Conservation (phyloP, 768 basidiomycete species). For the Suillus discolor region DNA sequence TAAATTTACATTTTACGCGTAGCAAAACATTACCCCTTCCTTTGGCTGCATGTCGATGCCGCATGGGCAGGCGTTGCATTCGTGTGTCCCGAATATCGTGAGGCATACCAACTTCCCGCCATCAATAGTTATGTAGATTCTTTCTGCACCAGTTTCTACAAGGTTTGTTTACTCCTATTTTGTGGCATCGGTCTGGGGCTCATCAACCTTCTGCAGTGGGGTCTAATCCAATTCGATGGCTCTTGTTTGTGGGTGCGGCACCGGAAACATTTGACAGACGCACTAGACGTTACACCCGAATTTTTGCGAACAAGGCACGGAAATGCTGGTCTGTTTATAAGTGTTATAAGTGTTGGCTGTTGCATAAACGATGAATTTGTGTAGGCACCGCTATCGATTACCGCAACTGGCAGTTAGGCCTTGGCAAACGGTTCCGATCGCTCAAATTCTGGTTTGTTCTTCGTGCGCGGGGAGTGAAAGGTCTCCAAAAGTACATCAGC, state of each 20-base stretch:
- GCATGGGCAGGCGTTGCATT: constrained; percentile 90
- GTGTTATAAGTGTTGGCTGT: too few species aligned
- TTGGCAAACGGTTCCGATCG: constrained; percentile 89
- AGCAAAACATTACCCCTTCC: constrained; percentile 63
- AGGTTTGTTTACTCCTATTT: constrained; percentile 42
- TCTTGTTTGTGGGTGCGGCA: constrained; percentile 82
- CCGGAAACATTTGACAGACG: constrained; percentile 68
- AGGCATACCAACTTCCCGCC: constrained; percentile 57
- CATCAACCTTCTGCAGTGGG: constrained; percentile 57
- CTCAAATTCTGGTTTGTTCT: constrained; percentile 94
- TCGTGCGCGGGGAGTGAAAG: constrained; percentile 76
- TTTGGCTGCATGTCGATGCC: constrained; percentile 89
- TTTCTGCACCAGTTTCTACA: constrained; percentile 92
- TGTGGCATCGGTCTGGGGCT: not conserved
- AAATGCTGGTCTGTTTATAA: constrained; percentile 51
- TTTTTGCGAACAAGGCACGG: constrained; percentile 80
- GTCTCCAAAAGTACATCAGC: constrained; percentile 79
- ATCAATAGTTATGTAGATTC: constrained; percentile 81
- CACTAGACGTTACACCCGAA: constrained; percentile 84
- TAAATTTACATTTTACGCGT: not conserved
- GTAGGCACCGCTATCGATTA: constrained; percentile 84
- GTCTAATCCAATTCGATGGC: constrained; percentile 86
- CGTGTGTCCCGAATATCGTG: constrained; percentile 77
- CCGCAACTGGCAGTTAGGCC: constrained; percentile 82
- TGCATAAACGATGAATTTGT: not conserved